Conservation (phyloP, 257 asterid genomes). For the Cynanchum wilfordii region DNA sequence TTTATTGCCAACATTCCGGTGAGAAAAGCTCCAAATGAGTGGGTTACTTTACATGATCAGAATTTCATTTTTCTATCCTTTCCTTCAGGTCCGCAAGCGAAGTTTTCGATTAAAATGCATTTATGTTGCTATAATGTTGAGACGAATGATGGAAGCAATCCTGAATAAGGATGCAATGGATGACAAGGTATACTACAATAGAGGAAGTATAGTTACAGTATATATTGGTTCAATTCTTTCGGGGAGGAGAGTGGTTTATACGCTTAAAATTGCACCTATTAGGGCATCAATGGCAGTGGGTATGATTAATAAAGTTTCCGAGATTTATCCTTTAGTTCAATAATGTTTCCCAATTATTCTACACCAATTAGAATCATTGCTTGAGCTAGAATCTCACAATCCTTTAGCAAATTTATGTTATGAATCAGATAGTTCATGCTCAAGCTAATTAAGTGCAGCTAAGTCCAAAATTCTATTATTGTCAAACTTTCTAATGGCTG, state of each 20-base stretch:
- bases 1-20: constrained; percentile 87
- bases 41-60: constrained; percentile 8
- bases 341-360: background rate
- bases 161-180: constrained; percentile 94
- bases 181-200: constrained; percentile 57
- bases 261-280: background rate
- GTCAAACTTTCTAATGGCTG: background rate
- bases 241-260: background rate
- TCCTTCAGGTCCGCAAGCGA: constrained; percentile 44
- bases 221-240: background rate
- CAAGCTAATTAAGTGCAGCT: background rate
- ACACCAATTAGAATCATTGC: background rate
- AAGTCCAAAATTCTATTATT: background rate
- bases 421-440: background rate
- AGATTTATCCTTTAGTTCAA: background rate
- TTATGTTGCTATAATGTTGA: constrained; percentile 89
- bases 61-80: constrained; percentile 12
- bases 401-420: background rate
- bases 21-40: constrained; percentile 27
- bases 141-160: constrained; percentile 96
- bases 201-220: background rate
- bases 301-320: background rate
- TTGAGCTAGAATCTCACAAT: background rate
- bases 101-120: constrained; percentile 92
- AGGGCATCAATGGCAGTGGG: background rate